A percentile compares a stretch with the other conserved stretches of the same genome.
Conservation (phyloP, 2,329 filamentous ascomycete species). For the Colletotrichum filicis region DNA sequence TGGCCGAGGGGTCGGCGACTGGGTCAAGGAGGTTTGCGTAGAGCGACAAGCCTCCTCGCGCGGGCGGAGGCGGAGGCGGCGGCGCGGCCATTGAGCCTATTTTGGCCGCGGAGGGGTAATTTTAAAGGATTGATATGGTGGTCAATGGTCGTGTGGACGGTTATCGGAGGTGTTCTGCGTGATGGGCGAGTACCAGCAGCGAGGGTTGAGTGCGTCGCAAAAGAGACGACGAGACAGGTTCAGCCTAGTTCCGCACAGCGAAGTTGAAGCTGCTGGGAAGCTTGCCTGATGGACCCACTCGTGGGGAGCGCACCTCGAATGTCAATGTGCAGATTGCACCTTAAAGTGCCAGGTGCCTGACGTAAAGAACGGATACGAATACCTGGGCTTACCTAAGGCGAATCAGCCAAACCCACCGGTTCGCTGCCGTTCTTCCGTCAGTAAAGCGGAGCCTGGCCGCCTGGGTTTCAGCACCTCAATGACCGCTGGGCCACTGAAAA, state of each 20-base stretch:
- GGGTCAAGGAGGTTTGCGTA: conserved; percentile 87
- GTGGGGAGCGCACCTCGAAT: too few relatives aligned
- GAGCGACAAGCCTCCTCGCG: conserved; percentile 71
- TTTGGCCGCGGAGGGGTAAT: not conserved
- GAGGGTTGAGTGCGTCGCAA: not conserved
- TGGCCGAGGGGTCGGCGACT: conserved; percentile 59
- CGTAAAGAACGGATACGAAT: not conserved
- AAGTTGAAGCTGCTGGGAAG: not conserved
- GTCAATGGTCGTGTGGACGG: not conserved
- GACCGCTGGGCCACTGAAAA: conserved; percentile 13
- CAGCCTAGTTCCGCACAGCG: not conserved
- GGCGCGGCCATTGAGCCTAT: conserved; percentile 43
- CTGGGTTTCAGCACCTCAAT: conserved; percentile 17
- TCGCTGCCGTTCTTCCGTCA: conserved; percentile 10
- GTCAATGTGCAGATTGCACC: not conserved
- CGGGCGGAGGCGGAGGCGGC: conserved; percentile 52
- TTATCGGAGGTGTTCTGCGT: not conserved
- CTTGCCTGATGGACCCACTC: not conserved
- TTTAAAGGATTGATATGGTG: too few relatives aligned
- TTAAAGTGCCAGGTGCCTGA: not conserved
- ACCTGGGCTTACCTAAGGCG: not conserved
- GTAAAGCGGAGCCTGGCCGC: conserved; percentile 4
- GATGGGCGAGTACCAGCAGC: not conserved
- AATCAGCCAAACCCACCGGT: not conserved
- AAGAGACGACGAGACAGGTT: not conserved